Conservation (phyloP, 441 rosid genomes). For the Croton setiger region DNA sequence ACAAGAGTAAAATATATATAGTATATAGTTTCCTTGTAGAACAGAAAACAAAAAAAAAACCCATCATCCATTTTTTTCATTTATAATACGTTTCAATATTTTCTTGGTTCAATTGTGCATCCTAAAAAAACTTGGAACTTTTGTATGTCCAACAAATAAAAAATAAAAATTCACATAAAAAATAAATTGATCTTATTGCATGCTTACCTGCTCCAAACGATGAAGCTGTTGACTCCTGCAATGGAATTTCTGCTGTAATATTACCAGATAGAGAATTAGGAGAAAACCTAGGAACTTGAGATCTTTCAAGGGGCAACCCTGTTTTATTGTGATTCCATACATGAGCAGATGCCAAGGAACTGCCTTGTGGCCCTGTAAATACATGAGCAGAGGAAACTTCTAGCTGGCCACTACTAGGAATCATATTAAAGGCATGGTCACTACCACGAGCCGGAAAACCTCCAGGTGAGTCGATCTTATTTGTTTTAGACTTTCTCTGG, state of each 20-base stretch:
- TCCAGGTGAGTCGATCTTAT: constrained; percentile 58
- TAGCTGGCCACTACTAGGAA: constrained; percentile 37
- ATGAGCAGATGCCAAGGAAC: constrained; percentile 29
- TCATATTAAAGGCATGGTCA: constrained; percentile 37
- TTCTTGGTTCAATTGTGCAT: background rate
- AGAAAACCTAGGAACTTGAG: constrained; percentile 54
- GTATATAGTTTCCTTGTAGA: background rate
- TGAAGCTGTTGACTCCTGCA: constrained; percentile 37
- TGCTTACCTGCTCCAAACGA: constrained; percentile 42
- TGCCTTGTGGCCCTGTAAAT: constrained; percentile 40
- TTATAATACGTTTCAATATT: background rate
- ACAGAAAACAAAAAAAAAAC: background rate
- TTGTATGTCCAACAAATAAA: constrained; percentile 5
- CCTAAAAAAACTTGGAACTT: background rate
- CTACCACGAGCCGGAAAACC: constrained; percentile 40
- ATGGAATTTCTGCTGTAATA: constrained; percentile 32
- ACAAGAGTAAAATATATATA: background rate
- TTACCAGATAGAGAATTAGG: constrained; percentile 37
- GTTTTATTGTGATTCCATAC: constrained; percentile 52
- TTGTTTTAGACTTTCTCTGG: constrained; percentile 60
- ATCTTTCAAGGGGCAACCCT: constrained; percentile 44
- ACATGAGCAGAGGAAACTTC: constrained; percentile 41
- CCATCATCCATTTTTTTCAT: background rate
- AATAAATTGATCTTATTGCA: constrained; percentile 12
- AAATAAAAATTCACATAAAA: constrained; percentile 1